A percentile compares a stretch with the other conserved stretches of the same genome.
Conservation (phyloP, 331 rosid genomes). For the Phaseolus coccineus region DNA sequence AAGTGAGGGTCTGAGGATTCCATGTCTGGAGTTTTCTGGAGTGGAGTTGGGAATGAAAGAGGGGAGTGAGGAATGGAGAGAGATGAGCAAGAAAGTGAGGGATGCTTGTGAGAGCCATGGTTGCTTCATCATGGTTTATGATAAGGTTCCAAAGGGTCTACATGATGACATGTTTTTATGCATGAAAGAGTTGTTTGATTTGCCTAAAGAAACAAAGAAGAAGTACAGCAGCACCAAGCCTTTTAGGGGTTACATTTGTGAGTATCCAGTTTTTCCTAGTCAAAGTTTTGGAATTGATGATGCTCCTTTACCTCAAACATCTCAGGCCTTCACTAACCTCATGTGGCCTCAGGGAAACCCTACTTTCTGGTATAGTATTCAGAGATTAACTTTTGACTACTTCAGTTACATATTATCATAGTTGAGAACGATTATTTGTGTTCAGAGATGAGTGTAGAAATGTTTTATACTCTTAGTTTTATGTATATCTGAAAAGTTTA, state of each 20-base stretch:
- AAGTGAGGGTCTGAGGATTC: slow-evolving; percentile 42
- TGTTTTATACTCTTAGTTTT: no score
- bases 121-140: slow-evolving; percentile 47
- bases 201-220: slow-evolving; percentile 59
- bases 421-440: no score
- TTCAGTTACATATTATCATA: no score
- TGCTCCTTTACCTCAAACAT: neutral
- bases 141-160: slow-evolving; percentile 2
- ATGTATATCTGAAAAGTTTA: no score
- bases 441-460: no score
- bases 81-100: slow-evolving; percentile 51
- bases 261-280: slow-evolving; percentile 36
- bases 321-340: slow-evolving; percentile 54
- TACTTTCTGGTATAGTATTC: slow-evolving; percentile 15
- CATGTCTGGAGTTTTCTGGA: slow-evolving; percentile 47
- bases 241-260: slow-evolving; percentile 48
- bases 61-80: slow-evolving; percentile 52
- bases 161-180: slow-evolving; percentile 48
- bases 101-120: slow-evolving; percentile 70
- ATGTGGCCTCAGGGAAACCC: slow-evolving; percentile 70
- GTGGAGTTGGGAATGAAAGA: neutral
- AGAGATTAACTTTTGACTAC: no score
- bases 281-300: slow-evolving; percentile 64
- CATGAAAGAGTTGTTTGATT: slow-evolving; percentile 54
- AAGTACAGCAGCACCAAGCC: slow-evolving; percentile 47